Percentiles rank a stretch among this genome's conserved stretches.
phyloP scores from a whole-genome alignment of 495 filamentous ascomycete species.

The Hamigera avellanea region DNA sequence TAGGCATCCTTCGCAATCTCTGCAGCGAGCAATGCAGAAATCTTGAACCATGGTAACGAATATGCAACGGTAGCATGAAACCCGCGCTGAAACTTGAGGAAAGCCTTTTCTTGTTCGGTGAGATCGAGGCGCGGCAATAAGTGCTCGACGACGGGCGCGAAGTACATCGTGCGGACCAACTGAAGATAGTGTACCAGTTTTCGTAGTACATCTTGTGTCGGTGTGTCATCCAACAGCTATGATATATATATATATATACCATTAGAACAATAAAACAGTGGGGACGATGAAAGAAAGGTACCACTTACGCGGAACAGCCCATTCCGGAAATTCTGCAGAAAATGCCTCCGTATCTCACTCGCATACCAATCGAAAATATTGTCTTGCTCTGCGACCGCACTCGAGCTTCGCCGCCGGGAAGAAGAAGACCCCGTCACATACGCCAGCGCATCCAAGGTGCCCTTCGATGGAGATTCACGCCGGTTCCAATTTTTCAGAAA shows the following conservation, averaged over 20 bases:
- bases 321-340: slow-evolving; percentile 28
- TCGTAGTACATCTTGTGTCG: slow-evolving; percentile 20
- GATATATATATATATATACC: too few species aligned
- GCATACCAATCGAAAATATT: slow-evolving; percentile 40
- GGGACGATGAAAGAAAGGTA: background rate
- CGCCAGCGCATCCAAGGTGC: slow-evolving; percentile 23
- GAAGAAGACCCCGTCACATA: slow-evolving; percentile 25
- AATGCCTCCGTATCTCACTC: slow-evolving; percentile 41
- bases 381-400: slow-evolving; percentile 3
- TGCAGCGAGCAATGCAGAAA: slow-evolving; percentile 39
- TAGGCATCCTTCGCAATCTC: slow-evolving; percentile 42
- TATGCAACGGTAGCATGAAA: slow-evolving; percentile 57
- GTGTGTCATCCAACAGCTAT: slow-evolving; percentile 18
- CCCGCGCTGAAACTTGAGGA: slow-evolving; percentile 42
- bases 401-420: slow-evolving; percentile 5
- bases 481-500: slow-evolving; percentile 19
- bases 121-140: slow-evolving; percentile 21
- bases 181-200: slow-evolving; percentile 31
- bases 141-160: slow-evolving; percentile 31
- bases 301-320: slow-evolving; percentile 25
- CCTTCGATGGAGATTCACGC: slow-evolving; percentile 19
- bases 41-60: slow-evolving; percentile 39
- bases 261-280: background rate
- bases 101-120: slow-evolving; percentile 20
- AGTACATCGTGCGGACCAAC: slow-evolving; percentile 33